Base-by-base conservation (phyloP, 441 rosid genomes). In the Syzygium syzygioides region DNA sequence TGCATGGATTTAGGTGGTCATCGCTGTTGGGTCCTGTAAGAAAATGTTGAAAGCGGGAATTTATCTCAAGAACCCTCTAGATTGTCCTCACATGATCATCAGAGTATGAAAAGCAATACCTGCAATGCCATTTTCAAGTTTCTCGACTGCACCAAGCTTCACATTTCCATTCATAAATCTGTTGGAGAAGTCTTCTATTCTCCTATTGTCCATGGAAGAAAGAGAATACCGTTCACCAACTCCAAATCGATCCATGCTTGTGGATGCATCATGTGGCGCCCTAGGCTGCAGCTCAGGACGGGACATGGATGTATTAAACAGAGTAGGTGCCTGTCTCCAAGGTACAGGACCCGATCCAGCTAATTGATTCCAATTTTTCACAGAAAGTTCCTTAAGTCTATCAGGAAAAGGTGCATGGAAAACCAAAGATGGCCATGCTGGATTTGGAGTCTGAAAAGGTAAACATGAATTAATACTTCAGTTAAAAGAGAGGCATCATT, bases 271-370 rank as follows among this genome's bases (percentile, higher is more conserved):
- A 89, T 89, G 93, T 19, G 91, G 89, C 20, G 86, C 83, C 91
- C 94, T 93, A 86, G 94, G 94, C 89, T 89, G 96, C 87, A 92
- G 52, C 87, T 94, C 97, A 89, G 95, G 87, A 89, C 95, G 98
- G 90, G 94, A 53, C 91, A 93, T 91, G n/a, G 96, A 90, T 86
- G 98, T 93, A 92, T 90, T 93, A 92, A 94, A 95, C 79, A 94
- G 89, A 90, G 89, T 94, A 87, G 98, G 95, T 54, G 99, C 98
- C 93, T 93, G 98, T 84, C 94, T 93, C 98, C 94, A 95, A 87
- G 96, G 96, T 52, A 94, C 94, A 79, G 97, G 98, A 89, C 98
- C 97, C 57, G 96, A 93, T 90, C 96, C 95, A 62, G 94, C 93
- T 89, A 97, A 92, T 59, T 95, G 96, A 92, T 87, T 92, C 99